phyloP scores from a whole-genome alignment of 108 stramenopile genomes.

The Nannochloropsis granulata region DNA sequence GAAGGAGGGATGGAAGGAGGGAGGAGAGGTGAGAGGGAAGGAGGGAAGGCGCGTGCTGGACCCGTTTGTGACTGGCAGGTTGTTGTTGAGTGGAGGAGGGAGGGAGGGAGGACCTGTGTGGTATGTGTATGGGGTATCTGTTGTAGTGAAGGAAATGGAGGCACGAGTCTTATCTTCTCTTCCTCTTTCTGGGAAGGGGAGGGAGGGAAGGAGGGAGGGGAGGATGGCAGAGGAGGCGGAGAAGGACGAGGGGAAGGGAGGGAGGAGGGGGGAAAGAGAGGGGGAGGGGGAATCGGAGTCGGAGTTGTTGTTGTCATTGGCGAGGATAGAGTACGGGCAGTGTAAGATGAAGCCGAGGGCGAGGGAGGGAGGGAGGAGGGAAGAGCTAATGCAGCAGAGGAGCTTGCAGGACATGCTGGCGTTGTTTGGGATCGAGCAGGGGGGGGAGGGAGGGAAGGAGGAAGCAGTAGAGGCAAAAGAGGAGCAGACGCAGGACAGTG shows the following conservation, averaged over 20 bases:
- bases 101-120: no score
- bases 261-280: background rate
- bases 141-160: no score
- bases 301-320: background rate
- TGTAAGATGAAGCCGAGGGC: background rate
- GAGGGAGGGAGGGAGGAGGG: background rate
- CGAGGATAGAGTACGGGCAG: background rate
- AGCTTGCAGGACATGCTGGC: background rate
- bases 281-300: background rate
- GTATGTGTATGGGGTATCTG: no score
- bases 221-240: background rate
- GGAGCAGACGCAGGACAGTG: background rate
- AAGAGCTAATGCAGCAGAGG: background rate
- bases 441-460: background rate
- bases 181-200: background rate
- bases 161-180: no score
- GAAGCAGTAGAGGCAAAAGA: background rate
- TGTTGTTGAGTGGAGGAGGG: no score
- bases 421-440: background rate
- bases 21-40: background rate
- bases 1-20: background rate
- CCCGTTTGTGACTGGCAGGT: no score
- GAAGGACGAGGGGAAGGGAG: background rate
- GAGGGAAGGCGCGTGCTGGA: background rate
- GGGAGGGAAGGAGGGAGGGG: background rate